Conservation (phyloP, 1,139 yeast species). For the Taphrina flavorubra region DNA sequence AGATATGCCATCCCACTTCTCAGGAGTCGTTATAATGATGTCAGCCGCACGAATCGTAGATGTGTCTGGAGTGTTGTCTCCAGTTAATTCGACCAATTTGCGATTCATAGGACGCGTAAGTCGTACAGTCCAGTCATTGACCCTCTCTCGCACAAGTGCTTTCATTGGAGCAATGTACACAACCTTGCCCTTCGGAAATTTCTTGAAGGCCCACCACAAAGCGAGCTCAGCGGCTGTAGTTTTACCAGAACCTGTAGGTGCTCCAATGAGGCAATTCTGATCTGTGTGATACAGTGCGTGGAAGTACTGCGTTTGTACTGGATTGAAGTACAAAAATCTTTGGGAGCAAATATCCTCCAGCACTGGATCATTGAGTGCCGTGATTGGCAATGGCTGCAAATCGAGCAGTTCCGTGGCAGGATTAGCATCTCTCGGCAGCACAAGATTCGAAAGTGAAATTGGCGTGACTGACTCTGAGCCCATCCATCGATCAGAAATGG, state of each 20-base stretch:
- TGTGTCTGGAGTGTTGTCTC: conserved; percentile 93
- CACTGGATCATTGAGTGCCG: conserved; percentile 73
- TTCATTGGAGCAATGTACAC: conserved; percentile 97
- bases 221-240: conserved; percentile 97
- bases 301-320: conserved; percentile 98
- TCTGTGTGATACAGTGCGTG: conserved; percentile 82
- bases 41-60: conserved; percentile 86
- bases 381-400: conserved; percentile 82
- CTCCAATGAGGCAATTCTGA: conserved; percentile 86
- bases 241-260: conserved; percentile 99
- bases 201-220: conserved; percentile 69
- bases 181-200: conserved; percentile 47
- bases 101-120: conserved; percentile 66
- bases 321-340: conserved; percentile 86
- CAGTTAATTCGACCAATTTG: conserved; percentile 88
- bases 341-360: conserved; percentile 70
- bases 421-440: conserved; percentile 86
- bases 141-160: conserved; percentile 94
- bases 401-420: conserved; percentile 78
- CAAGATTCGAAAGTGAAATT: conserved; percentile 86
- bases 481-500: conserved; percentile 84
- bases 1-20: conserved; percentile 97
- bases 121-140: conserved; percentile 87
- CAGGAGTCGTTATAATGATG: conserved; percentile 94
- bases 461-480: conserved; percentile 81